These are phyloP conservation scores for Coemansia sp. DNA, from an alignment of 192 early-diverging fungal species.

Conservation along the genomic window DNA sequence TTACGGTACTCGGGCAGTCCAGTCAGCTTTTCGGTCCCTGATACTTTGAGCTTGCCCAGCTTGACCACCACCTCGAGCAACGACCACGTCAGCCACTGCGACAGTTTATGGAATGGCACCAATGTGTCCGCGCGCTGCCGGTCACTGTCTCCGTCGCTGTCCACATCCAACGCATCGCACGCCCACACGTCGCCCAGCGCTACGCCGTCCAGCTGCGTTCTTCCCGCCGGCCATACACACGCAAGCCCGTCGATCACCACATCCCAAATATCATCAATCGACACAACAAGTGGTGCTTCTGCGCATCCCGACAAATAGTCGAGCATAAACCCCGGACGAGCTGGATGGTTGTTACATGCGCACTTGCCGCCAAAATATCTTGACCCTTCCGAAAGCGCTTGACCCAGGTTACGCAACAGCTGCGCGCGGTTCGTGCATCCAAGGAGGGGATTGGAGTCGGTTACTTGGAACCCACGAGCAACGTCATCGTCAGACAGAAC, in stretches of 20 bases:
- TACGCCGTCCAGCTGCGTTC: slow-evolving; percentile 72
- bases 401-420: slow-evolving; percentile 66
- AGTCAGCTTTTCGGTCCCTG: slow-evolving; percentile 69
- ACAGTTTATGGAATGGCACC: slow-evolving; percentile 89
- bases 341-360: slow-evolving; percentile 34
- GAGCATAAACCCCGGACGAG: slow-evolving; percentile 81
- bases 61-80: slow-evolving; percentile 76
- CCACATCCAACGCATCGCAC: slow-evolving; percentile 56
- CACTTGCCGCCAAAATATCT: slow-evolving; percentile 59
- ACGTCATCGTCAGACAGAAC: slow-evolving; percentile 27
- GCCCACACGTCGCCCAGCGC: slow-evolving; percentile 92
- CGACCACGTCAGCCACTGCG: slow-evolving; percentile 95
- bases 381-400: slow-evolving; percentile 52
- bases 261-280: slow-evolving; percentile 74
- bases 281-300: slow-evolving; percentile 52
- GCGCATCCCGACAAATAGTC: slow-evolving; percentile 71
- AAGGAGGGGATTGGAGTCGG: slow-evolving; percentile 71
- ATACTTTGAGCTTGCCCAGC: slow-evolving; percentile 51
- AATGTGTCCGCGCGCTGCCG: slow-evolving; percentile 34
- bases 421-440: slow-evolving; percentile 75
- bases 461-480: slow-evolving; percentile 74
- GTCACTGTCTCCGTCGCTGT: slow-evolving; percentile 3
- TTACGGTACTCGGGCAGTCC: slow-evolving; percentile 86
- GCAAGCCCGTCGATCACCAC: slow-evolving; percentile 75
- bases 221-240: slow-evolving; percentile 83